Conservation (phyloP, 768 basidiomycete species). For the Asterophora lycoperdoides region DNA sequence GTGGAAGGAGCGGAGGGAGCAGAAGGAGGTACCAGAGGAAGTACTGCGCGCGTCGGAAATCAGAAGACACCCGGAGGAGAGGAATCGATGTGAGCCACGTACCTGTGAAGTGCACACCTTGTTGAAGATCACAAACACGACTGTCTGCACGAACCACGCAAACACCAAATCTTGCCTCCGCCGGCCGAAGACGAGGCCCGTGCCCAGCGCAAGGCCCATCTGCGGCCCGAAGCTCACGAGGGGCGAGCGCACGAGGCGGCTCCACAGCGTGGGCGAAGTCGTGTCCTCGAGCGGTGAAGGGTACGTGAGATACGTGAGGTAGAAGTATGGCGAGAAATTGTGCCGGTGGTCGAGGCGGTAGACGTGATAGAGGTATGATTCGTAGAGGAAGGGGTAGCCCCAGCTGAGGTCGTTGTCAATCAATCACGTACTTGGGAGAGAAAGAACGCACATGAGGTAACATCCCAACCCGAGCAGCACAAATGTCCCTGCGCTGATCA, state of each 20-base stretch:
- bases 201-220: slow-evolving; percentile 61
- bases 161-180: slow-evolving; percentile 61
- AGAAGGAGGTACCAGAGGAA: slow-evolving; percentile 96
- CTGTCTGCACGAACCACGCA: slow-evolving; percentile 90
- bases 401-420: slow-evolving; percentile 52
- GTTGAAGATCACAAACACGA: slow-evolving; percentile 91
- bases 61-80: background rate
- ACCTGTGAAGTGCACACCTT: slow-evolving; percentile 98
- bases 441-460: slow-evolving; percentile 64
- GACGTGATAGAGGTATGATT: slow-evolving; percentile 92
- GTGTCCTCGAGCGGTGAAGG: slow-evolving; percentile 33
- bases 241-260: slow-evolving; percentile 58
- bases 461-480: slow-evolving; percentile 53
- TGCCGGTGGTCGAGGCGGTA: slow-evolving; percentile 93
- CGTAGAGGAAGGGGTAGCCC: slow-evolving; percentile 88
- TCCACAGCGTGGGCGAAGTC: slow-evolving; percentile 28
- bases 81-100: slow-evolving; percentile 3
- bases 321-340: slow-evolving; percentile 98
- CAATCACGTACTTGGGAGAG: background rate
- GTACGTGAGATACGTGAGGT: slow-evolving; percentile 87
- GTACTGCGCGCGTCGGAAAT: slow-evolving; percentile 52
- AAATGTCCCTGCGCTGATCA: slow-evolving; percentile 71
- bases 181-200: slow-evolving; percentile 70
- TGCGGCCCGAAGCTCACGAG: slow-evolving; percentile 84
- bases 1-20: slow-evolving; percentile 76